Percentiles rank a stretch among this genome's conserved stretches.
phyloP scores from a whole-genome alignment of 2,329 filamentous ascomycete species.

The Fusarium miscanthi region DNA sequence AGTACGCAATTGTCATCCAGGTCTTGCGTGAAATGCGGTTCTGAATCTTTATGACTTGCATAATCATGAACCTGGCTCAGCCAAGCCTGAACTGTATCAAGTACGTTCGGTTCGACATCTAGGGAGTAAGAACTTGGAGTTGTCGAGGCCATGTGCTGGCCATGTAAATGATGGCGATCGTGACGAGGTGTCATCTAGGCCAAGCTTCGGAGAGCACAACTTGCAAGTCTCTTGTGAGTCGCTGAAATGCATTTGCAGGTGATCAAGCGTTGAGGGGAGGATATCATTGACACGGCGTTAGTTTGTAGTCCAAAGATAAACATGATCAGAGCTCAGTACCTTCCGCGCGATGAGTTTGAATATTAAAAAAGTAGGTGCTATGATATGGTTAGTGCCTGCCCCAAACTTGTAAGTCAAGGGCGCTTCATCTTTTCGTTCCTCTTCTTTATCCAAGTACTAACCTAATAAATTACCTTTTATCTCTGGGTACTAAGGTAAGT shows the following conservation, averaged over 20 bases:
- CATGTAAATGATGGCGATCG: not conserved
- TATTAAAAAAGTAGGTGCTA: not conserved
- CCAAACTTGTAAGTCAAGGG: not conserved
- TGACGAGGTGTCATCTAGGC: slow-evolving; percentile 14
- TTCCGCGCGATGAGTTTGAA: not conserved
- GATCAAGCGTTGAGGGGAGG: not conserved
- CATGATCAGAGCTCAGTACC: not conserved
- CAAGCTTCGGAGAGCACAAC: not conserved
- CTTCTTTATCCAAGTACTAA: not conserved
- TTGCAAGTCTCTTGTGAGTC: not conserved
- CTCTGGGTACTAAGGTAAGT: too few relatives aligned
- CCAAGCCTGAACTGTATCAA: slow-evolving; percentile 24
- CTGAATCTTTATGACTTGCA: not conserved
- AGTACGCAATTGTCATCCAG: not conserved
- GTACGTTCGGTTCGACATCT: not conserved
- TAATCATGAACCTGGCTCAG: not conserved
- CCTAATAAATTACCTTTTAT: too few relatives aligned
- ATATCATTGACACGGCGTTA: too few relatives aligned
- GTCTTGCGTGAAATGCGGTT: not conserved
- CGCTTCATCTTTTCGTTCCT: not conserved
- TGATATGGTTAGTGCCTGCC: not conserved
- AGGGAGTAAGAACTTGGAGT: not conserved
- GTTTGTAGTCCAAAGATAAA: not conserved
- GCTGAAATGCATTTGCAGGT: not conserved
- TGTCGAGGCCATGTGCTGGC: not conserved